These are phyloP conservation scores for Vitis riparia DNA, from an alignment of 164 flowering plant species.

Conservation along the genomic window DNA sequence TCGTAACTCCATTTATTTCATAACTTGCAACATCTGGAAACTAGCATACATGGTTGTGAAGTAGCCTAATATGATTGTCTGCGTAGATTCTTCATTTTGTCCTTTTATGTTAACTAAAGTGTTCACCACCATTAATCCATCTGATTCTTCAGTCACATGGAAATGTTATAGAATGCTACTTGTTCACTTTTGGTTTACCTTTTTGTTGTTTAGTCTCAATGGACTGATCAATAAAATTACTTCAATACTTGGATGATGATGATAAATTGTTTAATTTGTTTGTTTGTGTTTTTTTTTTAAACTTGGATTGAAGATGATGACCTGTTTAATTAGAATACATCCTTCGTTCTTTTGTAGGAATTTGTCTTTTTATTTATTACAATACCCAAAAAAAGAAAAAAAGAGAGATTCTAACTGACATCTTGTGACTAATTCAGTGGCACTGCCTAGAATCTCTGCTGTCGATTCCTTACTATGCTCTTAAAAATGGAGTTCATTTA, in stretches of 20 bases:
- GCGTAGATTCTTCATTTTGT: too few species aligned
- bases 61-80: too few species aligned
- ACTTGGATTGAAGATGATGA: too few species aligned
- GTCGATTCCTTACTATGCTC: constrained; percentile 49
- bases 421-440: constrained; percentile 64
- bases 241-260: neutral
- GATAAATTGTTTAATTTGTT: neutral
- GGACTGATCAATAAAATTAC: neutral
- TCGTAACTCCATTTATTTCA: neutral
- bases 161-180: neutral
- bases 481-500: constrained; percentile 33
- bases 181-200: neutral
- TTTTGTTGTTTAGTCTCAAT: neutral
- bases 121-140: too few species aligned
- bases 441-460: constrained; percentile 71
- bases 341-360: neutral
- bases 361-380: neutral
- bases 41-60: too few species aligned
- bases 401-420: constrained; percentile 11
- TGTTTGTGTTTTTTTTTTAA: neutral
- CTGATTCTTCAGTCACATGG: neutral
- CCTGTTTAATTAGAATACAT: too few species aligned
- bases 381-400: neutral
- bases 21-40: too few species aligned
- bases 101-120: too few species aligned